phyloP scores from a whole-genome alignment of 2,329 filamentous ascomycete species.

The Colletotrichum higginsianum region DNA sequence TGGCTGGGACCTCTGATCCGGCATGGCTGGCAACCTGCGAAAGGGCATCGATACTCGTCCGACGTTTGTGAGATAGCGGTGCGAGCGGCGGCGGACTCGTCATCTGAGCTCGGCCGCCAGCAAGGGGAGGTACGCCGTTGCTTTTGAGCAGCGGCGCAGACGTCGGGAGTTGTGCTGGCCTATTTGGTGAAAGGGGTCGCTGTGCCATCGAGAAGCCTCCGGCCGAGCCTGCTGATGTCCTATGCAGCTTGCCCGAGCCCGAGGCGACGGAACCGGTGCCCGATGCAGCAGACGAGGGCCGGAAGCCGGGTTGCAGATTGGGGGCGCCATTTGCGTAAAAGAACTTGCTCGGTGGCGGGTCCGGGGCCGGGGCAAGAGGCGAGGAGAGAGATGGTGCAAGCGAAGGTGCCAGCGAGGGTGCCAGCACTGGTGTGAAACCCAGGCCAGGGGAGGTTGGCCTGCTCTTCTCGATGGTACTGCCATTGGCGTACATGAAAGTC shows the following conservation, averaged over 20 bases:
- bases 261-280: slow-evolving; percentile 64
- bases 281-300: slow-evolving; percentile 52
- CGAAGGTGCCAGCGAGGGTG: slow-evolving; percentile 49
- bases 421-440: slow-evolving; percentile 33
- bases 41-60: slow-evolving; percentile 60
- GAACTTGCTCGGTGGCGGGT: slow-evolving; percentile 73
- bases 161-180: slow-evolving; percentile 48
- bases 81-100: slow-evolving; percentile 56
- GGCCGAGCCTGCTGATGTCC: slow-evolving; percentile 36
- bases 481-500: slow-evolving; percentile 73
- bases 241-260: slow-evolving; percentile 58
- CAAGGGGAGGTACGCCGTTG: slow-evolving; percentile 45
- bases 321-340: slow-evolving; percentile 80
- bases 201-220: slow-evolving; percentile 49
- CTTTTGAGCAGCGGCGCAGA: slow-evolving; percentile 32
- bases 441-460: slow-evolving; percentile 51
- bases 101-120: slow-evolving; percentile 49
- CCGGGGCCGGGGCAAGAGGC: slow-evolving; percentile 53
- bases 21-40: slow-evolving; percentile 52
- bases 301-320: slow-evolving; percentile 60
- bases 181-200: slow-evolving; percentile 68
- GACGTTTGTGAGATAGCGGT: slow-evolving; percentile 54
- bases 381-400: slow-evolving; percentile 52
- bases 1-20: slow-evolving; percentile 45
- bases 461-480: slow-evolving; percentile 56